phyloP scores from a whole-genome alignment of 805 yeast genomes.

The Lipomyces yamanashiensis region DNA sequence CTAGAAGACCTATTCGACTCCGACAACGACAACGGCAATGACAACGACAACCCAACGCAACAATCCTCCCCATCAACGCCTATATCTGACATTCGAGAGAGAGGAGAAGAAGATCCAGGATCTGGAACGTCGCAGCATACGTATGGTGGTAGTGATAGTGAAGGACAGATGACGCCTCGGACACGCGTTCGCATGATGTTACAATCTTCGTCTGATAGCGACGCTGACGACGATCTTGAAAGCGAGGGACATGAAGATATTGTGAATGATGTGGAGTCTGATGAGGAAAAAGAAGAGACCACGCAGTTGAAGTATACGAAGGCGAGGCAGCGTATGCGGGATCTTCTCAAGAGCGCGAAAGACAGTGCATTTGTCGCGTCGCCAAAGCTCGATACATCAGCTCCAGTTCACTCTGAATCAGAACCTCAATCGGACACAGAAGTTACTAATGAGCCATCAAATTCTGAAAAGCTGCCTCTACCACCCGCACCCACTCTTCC shows the following conservation, averaged over 20 bases:
- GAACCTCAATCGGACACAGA: neutral
- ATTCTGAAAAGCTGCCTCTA: no score
- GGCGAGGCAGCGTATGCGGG: constrained; percentile 8
- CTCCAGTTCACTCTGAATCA: neutral
- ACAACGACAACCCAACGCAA: neutral
- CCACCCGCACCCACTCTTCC: neutral
- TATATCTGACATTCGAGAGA: neutral
- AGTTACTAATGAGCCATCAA: neutral
- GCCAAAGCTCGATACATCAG: neutral
- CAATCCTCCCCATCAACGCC: neutral
- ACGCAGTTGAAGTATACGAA: neutral
- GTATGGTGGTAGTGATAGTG: constrained; percentile 1
- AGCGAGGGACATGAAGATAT: neutral
- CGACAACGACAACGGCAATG: neutral
- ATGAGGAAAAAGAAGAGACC: neutral
- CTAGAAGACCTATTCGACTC: constrained; percentile 9
- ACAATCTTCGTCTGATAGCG: constrained; percentile 3
- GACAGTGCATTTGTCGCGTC: neutral
- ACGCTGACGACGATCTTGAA: neutral
- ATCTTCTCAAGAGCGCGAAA: constrained; percentile 7
- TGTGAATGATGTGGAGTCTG: neutral
- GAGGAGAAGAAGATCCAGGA: neutral
- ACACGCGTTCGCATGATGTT: constrained; percentile 12
- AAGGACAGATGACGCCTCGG: constrained; percentile 9
- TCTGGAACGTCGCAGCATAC: constrained; percentile 6